Percentiles rank a stretch among this genome's conserved stretches.
Conservation (phyloP, 2,329 filamentous ascomycete species). For the Apiospora phragmitis region DNA sequence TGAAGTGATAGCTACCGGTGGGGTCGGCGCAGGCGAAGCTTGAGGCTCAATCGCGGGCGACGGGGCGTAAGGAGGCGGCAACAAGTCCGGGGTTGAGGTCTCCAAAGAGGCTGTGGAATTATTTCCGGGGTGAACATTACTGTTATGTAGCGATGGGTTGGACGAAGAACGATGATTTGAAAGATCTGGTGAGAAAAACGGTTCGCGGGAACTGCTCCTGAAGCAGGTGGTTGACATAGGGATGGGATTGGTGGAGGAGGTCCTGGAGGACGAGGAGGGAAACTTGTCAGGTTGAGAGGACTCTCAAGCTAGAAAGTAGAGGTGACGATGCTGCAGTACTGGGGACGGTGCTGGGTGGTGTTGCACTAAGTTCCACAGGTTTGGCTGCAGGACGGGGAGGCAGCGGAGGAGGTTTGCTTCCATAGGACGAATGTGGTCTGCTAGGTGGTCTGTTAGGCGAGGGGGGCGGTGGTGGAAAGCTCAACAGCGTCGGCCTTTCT, state of each 20-base stretch:
- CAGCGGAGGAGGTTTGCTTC: background rate
- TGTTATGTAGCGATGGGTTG: background rate
- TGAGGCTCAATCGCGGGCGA: background rate
- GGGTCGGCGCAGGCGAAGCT: background rate
- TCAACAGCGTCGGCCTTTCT: constrained; percentile 5
- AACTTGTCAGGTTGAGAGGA: constrained; percentile 13
- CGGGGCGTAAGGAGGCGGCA: background rate
- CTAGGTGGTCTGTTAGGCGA: constrained; percentile 13
- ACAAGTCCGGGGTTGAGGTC: background rate
- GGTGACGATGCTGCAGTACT: background rate
- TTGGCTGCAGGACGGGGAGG: background rate
- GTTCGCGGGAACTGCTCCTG: background rate
- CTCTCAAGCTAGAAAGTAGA: background rate
- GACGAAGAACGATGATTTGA: background rate
- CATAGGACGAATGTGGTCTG: background rate
- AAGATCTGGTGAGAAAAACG: background rate
- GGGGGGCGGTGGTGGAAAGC: constrained; percentile 14
- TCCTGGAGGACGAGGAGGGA: constrained; percentile 21
- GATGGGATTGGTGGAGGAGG: constrained; percentile 14
- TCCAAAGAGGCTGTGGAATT: background rate
- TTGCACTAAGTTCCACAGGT: background rate
- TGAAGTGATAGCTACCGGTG: background rate
- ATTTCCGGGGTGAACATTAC: background rate
- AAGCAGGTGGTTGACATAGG: background rate
- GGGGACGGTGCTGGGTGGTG: background rate